These are phyloP conservation scores for Parachlorella kessleri DNA, from an alignment of 139 green algal species.

Conservation along the genomic window DNA sequence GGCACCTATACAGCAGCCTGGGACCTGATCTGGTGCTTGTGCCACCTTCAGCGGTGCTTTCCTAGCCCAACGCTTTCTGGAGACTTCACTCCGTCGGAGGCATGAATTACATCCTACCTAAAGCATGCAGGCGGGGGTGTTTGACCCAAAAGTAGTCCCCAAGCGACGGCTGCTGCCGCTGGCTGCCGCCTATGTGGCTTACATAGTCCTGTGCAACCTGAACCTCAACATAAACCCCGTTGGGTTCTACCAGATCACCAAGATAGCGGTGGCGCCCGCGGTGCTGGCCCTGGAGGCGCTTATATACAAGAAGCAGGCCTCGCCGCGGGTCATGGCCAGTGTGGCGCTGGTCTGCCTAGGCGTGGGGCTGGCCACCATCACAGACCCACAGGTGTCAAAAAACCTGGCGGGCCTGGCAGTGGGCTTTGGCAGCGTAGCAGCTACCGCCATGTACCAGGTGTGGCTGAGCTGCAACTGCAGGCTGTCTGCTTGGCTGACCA, in stretches of 20 bases:
- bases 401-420: conserved; percentile 69
- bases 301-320: conserved; percentile 57
- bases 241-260: conserved; percentile 90
- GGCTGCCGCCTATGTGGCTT: conserved; percentile 81
- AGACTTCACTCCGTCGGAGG: too few relatives aligned
- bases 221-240: conserved; percentile 90
- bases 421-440: conserved; percentile 58
- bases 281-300: conserved; percentile 78
- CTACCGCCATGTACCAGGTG: conserved; percentile 85
- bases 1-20: too few relatives aligned
- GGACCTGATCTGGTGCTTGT: too few relatives aligned
- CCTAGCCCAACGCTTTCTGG: too few relatives aligned
- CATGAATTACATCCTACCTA: too few relatives aligned
- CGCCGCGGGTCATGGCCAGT: conserved; percentile 47
- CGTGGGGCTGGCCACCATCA: conserved; percentile 81
- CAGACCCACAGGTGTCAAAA: conserved; percentile 61
- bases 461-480: too few relatives aligned
- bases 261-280: conserved; percentile 88
- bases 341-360: conserved; percentile 79
- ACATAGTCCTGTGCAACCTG: conserved; percentile 90
- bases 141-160: conserved; percentile 62
- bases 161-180: conserved; percentile 59
- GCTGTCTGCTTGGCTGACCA: too few relatives aligned
- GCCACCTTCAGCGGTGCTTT: too few relatives aligned
- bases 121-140: conserved; percentile 53